Base-by-base conservation (phyloP, 345 rosid genomes). In the Bruguiera gymnorhiza region DNA sequence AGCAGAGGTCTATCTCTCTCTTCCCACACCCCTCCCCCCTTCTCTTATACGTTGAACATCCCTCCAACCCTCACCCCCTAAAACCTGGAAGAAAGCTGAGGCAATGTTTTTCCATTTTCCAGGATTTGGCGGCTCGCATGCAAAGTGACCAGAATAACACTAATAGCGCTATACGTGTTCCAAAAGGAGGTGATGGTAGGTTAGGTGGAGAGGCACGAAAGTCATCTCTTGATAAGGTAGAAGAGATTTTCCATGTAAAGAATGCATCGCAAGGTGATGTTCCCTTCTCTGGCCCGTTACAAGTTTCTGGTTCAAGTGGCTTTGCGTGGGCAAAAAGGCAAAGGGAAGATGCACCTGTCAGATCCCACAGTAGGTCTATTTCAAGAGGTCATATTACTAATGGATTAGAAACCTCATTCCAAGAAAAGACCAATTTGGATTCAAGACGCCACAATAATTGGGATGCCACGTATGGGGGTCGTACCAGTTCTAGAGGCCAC, bases 291-390 rank as follows among this genome's bases (percentile, higher is more conserved):
- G 96, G 96, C 56, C 97, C 96, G 30, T 79, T 92, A 60, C 95
- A 89, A 80, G 90, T 94, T 70, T 82, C 97, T 60, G 73, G 82
- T 30, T 94, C 97, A 43, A 88, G 87, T 75, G 97, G 97, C 75
- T 94, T 94, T 83, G 92, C 93, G 58, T 92, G 99, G 99, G 99
- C 92, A 31, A 92, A 80, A 80, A 82, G 93, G 63, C 83, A 77
- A 75, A 95, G 83, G 72, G 92, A 86, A 67, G 88, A 88, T 23
- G 79, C 81, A 72, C 81, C 83, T 23, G 32, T 57, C 70, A 83
- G 83, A 75, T 83, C 90, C 37, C 86, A 88, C 74, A 75, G 58
- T 56, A 79, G 91, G 70, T 86, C 97, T 31, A 80, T 64, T 60
- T 91, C 97, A 39, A 86, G 86, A 83, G 83, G 93, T 73, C 83